Percentiles rank a stretch among this genome's conserved stretches.
Evolutionary conservation across 1,139 yeast species (phyloP).

Genomic region (Saccharomyces hybrid): DNA sequence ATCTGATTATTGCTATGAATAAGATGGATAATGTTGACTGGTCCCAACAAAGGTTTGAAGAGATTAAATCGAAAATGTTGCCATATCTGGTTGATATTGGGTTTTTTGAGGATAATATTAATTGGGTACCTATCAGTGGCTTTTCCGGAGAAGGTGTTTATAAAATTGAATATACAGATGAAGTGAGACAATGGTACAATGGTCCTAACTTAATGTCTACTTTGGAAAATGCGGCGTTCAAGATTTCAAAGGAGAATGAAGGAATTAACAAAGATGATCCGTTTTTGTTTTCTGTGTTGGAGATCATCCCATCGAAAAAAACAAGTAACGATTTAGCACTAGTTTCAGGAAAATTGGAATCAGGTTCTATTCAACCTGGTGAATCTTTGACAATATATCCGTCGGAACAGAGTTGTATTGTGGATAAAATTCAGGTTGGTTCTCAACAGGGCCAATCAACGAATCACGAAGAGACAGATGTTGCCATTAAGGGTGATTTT

Average conservation of each 20-base stretch:
- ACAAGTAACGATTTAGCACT: conserved; percentile 15
- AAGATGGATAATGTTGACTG: conserved; percentile 77
- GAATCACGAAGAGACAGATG: conserved; percentile 5
- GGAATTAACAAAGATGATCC: conserved; percentile 28
- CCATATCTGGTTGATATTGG: conserved; percentile 63
- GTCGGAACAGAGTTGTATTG: conserved; percentile 37
- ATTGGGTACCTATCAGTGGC: conserved; percentile 82
- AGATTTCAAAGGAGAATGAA: conserved; percentile 26
- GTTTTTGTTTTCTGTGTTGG: conserved; percentile 38
- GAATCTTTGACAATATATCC: conserved; percentile 64
- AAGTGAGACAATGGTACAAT: conserved; percentile 46
- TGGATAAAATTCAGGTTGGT: conserved; percentile 36
- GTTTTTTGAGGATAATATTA: conserved; percentile 42
- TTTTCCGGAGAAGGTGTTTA: conserved; percentile 76
- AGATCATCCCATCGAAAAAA: conserved; percentile 29
- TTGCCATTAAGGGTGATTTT: conserved; percentile 67
- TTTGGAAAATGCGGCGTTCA: conserved; percentile 37
- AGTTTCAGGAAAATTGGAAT: conserved; percentile 63
- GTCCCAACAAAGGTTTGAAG: conserved; percentile 56
- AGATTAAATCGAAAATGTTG: conserved; percentile 50
- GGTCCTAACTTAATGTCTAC: conserved; percentile 60
- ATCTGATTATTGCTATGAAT: conserved; percentile 71
- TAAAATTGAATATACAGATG: conserved; percentile 27
- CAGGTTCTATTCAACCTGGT: conserved; percentile 73
- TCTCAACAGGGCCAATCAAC: conserved; percentile 29